Evolutionary conservation across 2,329 filamentous ascomycete genomes (phyloP).

Genomic region (Colletotrichum liriopes): DNA sequence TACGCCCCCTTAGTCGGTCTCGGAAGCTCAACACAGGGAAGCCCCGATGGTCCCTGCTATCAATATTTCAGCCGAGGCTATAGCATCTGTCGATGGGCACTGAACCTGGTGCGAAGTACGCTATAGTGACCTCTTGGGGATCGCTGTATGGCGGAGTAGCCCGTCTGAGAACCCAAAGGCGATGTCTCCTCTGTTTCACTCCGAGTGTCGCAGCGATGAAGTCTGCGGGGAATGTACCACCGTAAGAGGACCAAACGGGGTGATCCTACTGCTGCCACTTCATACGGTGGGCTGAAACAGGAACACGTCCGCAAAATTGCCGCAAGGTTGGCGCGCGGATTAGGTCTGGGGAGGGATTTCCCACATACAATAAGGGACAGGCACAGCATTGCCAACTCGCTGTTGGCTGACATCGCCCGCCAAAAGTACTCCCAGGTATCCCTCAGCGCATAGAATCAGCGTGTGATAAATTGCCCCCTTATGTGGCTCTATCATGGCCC

Average conservation of each 20-base stretch:
- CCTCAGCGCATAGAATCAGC: not conserved
- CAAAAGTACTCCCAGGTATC: not conserved
- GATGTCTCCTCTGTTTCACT: not conserved
- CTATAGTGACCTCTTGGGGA: not conserved
- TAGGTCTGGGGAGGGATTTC: not conserved
- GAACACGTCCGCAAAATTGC: not conserved
- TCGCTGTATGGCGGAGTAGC: not conserved
- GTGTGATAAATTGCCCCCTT: not conserved
- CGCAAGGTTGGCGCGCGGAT: constrained; percentile 1
- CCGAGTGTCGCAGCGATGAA: not conserved
- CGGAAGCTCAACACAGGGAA: no score
- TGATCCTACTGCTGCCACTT: not conserved
- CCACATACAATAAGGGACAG: not conserved
- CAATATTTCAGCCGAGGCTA: no score
- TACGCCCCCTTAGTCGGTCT: no score
- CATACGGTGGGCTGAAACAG: not conserved
- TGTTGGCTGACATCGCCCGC: not conserved
- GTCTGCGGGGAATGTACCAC: not conserved
- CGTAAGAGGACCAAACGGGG: not conserved
- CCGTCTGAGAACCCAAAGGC: not conserved
- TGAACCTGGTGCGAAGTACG: not conserved
- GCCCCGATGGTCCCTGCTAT: no score
- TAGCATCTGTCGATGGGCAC: no score
- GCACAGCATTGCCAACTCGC: not conserved
- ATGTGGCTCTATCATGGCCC: not conserved